A percentile compares a stretch with the other conserved stretches of the same genome.
Evolutionary conservation across 352 stramenopile genomes (phyloP).

Genomic region (Phytophthora citrophthora): DNA sequence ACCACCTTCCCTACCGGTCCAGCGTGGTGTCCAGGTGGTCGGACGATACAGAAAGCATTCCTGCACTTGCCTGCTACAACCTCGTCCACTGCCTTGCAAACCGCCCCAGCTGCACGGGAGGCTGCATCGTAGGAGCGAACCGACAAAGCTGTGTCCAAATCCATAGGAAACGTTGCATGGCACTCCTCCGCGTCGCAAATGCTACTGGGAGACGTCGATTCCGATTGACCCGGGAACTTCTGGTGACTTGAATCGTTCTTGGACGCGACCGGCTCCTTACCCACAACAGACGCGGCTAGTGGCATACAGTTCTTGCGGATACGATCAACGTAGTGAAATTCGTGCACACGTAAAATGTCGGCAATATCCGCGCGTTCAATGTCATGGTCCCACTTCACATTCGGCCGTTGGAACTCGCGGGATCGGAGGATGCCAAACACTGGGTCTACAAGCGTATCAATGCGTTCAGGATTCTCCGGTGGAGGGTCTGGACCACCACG

Average conservation of each 20-base stretch:
- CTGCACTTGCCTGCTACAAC: constrained; percentile 88
- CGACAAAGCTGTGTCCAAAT: constrained; percentile 86
- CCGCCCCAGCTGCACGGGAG: constrained; percentile 77
- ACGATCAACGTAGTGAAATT: constrained; percentile 88
- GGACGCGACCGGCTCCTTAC: constrained; percentile 21
- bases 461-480: constrained; percentile 90
- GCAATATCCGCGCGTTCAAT: constrained; percentile 78
- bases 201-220: constrained; percentile 3
- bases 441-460: constrained; percentile 86
- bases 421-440: constrained; percentile 75
- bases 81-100: constrained; percentile 87
- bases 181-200: constrained; percentile 42
- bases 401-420: constrained; percentile 63
- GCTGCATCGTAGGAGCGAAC: constrained; percentile 79
- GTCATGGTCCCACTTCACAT: constrained; percentile 72
- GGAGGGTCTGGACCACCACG: constrained; percentile 77
- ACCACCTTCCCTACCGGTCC: constrained; percentile 94
- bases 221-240: constrained; percentile 8
- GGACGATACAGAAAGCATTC: constrained; percentile 97
- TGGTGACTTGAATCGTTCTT: constrained; percentile 16
- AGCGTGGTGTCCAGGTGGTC: constrained; percentile 97
- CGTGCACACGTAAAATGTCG: constrained; percentile 91
- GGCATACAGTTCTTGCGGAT: constrained; percentile 54
- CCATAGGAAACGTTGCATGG: constrained; percentile 54
- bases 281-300: constrained; percentile 32